Conservation (phyloP, 768 basidiomycete genomes). For the Boletellus emodensis region DNA sequence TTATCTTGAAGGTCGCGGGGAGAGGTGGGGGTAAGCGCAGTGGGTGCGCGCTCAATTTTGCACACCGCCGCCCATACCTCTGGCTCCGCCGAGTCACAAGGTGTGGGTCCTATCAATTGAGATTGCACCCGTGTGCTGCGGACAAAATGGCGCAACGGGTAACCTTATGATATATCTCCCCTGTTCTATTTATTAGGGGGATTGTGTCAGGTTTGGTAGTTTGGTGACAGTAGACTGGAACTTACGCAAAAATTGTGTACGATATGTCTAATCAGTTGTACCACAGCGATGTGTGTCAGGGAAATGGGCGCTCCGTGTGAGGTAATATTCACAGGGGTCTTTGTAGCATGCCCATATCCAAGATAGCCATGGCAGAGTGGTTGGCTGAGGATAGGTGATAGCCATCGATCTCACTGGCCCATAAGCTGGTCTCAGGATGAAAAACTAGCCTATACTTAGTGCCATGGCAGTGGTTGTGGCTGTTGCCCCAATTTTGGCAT, state of each 20-base stretch:
- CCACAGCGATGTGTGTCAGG: constrained; percentile 36
- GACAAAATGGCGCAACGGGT: constrained; percentile 10
- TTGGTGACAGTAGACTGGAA: neutral
- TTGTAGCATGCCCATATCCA: too few species aligned
- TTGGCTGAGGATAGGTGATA: neutral
- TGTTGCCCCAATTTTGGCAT: neutral
- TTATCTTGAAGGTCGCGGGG: constrained; percentile 41
- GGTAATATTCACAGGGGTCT: constrained; percentile 47
- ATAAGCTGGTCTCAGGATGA: neutral
- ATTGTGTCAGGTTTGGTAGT: neutral
- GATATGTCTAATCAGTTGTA: constrained; percentile 33
- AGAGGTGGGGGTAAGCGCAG: constrained; percentile 30
- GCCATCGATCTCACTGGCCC: neutral
- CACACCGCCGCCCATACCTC: constrained; percentile 28
- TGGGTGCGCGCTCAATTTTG: constrained; percentile 37
- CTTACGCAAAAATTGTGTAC: constrained; percentile 19
- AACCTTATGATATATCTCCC: constrained; percentile 3
- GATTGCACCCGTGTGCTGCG: constrained; percentile 15
- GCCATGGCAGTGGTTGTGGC: too few species aligned
- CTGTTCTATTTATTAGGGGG: constrained; percentile 6
- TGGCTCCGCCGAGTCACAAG: constrained; percentile 30
- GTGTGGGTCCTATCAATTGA: constrained; percentile 33
- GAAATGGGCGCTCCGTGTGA: constrained; percentile 38
- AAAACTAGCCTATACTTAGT: too few species aligned
- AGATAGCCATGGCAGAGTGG: constrained; percentile 45